Conservation (phyloP, 345 rosid genomes). For the Salix arbutifolia region DNA sequence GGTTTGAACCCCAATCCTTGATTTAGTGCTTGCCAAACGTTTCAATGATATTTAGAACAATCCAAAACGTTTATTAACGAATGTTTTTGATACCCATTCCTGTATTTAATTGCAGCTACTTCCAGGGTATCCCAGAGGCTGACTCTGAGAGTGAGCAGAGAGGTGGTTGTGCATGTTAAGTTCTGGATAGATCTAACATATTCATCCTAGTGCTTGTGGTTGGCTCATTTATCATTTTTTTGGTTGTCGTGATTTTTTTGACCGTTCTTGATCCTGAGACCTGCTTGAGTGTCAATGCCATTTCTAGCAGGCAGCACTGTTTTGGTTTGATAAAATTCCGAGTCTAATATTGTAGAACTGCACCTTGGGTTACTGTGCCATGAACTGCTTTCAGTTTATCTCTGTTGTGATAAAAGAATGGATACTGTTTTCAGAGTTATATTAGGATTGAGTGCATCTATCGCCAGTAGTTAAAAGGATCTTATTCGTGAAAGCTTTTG, state of each 20-base stretch:
- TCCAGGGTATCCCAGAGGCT: slow-evolving; percentile 75
- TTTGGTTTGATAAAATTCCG: neutral
- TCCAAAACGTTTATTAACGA: neutral
- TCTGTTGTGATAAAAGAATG: neutral
- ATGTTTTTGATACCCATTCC: neutral
- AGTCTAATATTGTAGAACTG: neutral
- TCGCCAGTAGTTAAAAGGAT: neutral
- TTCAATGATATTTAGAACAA: neutral
- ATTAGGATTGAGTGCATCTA: neutral
- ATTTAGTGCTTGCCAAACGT: neutral
- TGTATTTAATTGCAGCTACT: slow-evolving; percentile 57
- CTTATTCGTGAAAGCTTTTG: neutral
- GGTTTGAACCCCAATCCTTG: neutral
- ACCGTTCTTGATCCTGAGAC: neutral
- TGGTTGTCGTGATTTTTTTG: neutral
- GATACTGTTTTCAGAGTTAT: neutral
- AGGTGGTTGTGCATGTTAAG: slow-evolving; percentile 89
- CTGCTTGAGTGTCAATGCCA: neutral
- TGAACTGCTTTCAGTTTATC: neutral
- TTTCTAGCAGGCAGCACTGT: neutral
- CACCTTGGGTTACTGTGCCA: neutral
- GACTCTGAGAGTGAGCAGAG: slow-evolving; percentile 74
- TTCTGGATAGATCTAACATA: neutral
- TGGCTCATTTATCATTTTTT: slow-evolving; percentile 13
- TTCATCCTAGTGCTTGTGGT: neutral